Evolutionary conservation across 257 asterid genomes (phyloP).

Genomic region (Lycium ferocissimum): DNA sequence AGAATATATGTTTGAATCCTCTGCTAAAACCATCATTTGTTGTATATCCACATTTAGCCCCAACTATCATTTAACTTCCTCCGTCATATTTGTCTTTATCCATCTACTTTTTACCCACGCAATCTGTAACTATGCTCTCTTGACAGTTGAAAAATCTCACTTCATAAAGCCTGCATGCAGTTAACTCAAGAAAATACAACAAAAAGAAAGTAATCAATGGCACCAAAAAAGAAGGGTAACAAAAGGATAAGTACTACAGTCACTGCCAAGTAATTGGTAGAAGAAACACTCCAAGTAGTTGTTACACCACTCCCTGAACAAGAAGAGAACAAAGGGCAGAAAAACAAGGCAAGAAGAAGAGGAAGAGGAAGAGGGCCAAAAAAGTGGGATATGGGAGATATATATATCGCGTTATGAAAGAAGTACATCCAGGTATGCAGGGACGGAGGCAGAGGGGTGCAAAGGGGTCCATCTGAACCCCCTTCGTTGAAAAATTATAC

Average conservation of each 20-base stretch:
- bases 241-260: constrained; percentile 44
- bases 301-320: constrained; percentile 37
- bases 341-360: constrained; percentile 37
- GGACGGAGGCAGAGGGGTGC: too few relatives aligned
- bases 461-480: too few relatives aligned
- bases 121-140: not conserved
- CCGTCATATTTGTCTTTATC: constrained; percentile 42
- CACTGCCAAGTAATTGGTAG: constrained; percentile 57
- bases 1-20: not conserved
- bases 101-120: constrained; percentile 43
- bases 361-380: constrained; percentile 38
- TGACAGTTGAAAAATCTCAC: constrained; percentile 20
- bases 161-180: not conserved
- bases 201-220: constrained; percentile 34
- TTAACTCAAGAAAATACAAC: not conserved
- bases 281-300: constrained; percentile 61
- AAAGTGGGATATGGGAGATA: constrained; percentile 57
- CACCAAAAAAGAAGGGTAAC: constrained; percentile 55
- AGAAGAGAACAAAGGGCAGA: constrained; percentile 26
- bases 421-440: constrained; percentile 74
- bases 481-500: too few relatives aligned
- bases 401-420: constrained; percentile 70
- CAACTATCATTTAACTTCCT: constrained; percentile 42
- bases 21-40: constrained; percentile 21
- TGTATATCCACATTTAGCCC: constrained; percentile 39